Percentiles rank a stretch among this genome's conserved stretches.
Evolutionary conservation across 1,284 basidiomycete genomes (phyloP).

Genomic region (Ganoderma lucidum): DNA sequence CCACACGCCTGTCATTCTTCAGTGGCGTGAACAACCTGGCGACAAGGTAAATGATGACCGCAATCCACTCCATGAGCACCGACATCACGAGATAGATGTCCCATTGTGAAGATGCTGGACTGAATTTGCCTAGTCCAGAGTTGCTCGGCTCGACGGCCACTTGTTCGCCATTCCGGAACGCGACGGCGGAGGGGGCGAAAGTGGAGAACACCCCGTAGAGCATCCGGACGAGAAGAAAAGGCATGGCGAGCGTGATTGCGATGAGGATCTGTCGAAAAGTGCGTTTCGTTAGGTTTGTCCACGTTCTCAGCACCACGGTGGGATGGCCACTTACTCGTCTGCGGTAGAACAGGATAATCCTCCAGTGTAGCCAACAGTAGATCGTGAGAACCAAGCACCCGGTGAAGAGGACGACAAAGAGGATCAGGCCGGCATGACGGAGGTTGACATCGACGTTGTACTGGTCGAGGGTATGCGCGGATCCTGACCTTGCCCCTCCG

Average conservation of each 20-base stretch:
- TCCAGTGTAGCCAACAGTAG: conserved; percentile 57
- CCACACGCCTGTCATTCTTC: conserved; percentile 45
- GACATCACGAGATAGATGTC: conserved; percentile 61
- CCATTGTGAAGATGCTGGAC: conserved; percentile 61
- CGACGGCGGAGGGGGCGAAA: conserved; percentile 40
- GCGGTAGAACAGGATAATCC: conserved; percentile 58
- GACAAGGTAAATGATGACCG: conserved; percentile 55
- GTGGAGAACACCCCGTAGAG: conserved; percentile 61
- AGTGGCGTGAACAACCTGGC: conserved; percentile 46
- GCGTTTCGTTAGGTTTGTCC: no score
- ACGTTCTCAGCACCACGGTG: neutral
- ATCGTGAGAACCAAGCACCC: conserved; percentile 51
- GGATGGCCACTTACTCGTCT: conserved; percentile 44
- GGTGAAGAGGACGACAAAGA: conserved; percentile 59
- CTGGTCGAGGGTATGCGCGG: conserved; percentile 17
- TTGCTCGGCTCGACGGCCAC: conserved; percentile 11
- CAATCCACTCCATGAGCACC: conserved; percentile 64
- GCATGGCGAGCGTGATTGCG: conserved; percentile 60
- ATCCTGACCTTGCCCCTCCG: conserved; percentile 44
- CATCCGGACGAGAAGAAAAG: conserved; percentile 65
- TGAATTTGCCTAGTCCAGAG: conserved; percentile 54
- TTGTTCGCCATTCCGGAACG: conserved; percentile 24
- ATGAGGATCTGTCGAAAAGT: conserved; percentile 49
- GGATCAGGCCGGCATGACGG: conserved; percentile 56
- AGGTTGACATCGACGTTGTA: conserved; percentile 41